Conservation (phyloP, 768 basidiomycete genomes). For the Termitomyces sp. region DNA sequence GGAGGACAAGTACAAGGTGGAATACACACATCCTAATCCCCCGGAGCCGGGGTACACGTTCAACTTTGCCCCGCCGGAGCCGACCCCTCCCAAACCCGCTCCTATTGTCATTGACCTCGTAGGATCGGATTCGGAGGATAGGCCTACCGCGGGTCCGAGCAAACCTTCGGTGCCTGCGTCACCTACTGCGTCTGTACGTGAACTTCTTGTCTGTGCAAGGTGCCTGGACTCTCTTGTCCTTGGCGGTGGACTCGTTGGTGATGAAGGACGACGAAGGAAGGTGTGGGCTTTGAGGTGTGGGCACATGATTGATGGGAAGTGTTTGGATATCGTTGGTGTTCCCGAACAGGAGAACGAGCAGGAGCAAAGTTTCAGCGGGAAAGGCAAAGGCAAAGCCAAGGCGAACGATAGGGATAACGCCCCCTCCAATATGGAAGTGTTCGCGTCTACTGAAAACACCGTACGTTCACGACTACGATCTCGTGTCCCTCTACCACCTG, state of each 20-base stretch:
- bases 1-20: slow-evolving; percentile 46
- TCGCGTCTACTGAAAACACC: slow-evolving; percentile 27
- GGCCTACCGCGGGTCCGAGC: slow-evolving; percentile 16
- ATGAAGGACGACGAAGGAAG: slow-evolving; percentile 44
- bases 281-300: slow-evolving; percentile 78
- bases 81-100: slow-evolving; percentile 20
- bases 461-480: slow-evolving; percentile 63
- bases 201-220: slow-evolving; percentile 62
- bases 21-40: slow-evolving; percentile 63
- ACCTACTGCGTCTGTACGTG: slow-evolving; percentile 25
- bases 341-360: slow-evolving; percentile 14
- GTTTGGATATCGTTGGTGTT: slow-evolving; percentile 53
- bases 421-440: not conserved
- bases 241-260: slow-evolving; percentile 43
- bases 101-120: slow-evolving; percentile 40
- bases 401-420: not conserved
- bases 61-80: slow-evolving; percentile 54
- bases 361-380: not conserved
- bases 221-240: slow-evolving; percentile 67
- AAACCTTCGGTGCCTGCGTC: slow-evolving; percentile 7
- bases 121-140: slow-evolving; percentile 34
- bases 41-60: slow-evolving; percentile 65
- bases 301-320: slow-evolving; percentile 78
- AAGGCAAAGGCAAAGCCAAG: slow-evolving; percentile 6
- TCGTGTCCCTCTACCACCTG: slow-evolving; percentile 24